Evolutionary conservation across 345 rosid species (phyloP).

Genomic region (Pistacia integerrima): DNA sequence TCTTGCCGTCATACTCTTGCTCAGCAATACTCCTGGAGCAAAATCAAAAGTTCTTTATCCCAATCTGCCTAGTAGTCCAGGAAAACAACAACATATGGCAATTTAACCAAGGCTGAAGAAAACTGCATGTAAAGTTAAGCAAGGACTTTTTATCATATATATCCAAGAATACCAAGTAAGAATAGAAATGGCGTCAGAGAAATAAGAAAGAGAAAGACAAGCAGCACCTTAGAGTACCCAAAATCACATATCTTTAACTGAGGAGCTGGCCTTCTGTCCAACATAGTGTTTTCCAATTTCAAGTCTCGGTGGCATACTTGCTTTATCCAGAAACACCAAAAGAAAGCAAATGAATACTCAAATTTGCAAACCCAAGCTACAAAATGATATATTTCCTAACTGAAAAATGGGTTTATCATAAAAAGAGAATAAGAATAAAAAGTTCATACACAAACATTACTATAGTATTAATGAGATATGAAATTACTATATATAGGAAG

Average conservation of each 20-base stretch:
- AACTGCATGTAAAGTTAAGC: not conserved
- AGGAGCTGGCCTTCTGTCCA: conserved; percentile 96
- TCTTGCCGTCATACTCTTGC: conserved; percentile 97
- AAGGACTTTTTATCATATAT: not conserved
- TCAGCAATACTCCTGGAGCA: conserved; percentile 89
- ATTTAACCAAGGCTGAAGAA: not conserved
- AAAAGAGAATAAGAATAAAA: not conserved
- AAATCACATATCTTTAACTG: conserved; percentile 93
- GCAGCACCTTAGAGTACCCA: conserved; percentile 90
- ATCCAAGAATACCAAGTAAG: not conserved
- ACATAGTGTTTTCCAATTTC: conserved; percentile 84
- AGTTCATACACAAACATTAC: no score
- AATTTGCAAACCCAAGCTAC: not conserved
- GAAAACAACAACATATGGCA: not conserved
- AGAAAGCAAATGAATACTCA: conserved; percentile 9
- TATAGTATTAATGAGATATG: no score
- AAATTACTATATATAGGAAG: no score
- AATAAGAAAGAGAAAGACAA: conserved; percentile 9
- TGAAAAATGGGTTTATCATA: conserved; percentile 31
- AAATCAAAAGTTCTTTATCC: not conserved
- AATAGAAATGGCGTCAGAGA: not conserved
- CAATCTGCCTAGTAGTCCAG: not conserved
- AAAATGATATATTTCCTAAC: conserved; percentile 11
- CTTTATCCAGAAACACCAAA: conserved; percentile 46
- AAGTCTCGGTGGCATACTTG: conserved; percentile 96